phyloP scores from a whole-genome alignment of 306 rosid genomes.

The Cercis canadensis region DNA sequence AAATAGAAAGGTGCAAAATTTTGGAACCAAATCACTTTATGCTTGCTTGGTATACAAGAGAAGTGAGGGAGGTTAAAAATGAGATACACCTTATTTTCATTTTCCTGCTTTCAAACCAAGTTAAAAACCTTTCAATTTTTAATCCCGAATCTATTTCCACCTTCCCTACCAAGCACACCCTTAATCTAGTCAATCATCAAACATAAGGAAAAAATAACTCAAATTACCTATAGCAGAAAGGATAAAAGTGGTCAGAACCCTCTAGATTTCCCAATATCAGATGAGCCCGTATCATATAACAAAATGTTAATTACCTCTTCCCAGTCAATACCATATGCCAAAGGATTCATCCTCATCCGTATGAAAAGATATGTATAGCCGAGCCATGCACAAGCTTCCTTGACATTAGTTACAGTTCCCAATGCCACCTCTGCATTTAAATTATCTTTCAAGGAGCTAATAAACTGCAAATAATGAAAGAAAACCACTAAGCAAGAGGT shows the following conservation, averaged over 20 bases:
- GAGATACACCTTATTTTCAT: too few species aligned
- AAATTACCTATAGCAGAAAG: neutral
- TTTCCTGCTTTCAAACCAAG: too few species aligned
- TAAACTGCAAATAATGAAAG: constrained; percentile 66
- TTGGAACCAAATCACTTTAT: too few species aligned
- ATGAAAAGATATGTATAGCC: constrained; percentile 97
- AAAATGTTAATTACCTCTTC: constrained; percentile 72
- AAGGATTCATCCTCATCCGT: constrained; percentile 96
- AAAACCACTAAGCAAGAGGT: constrained; percentile 24
- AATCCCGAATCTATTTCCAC: too few species aligned
- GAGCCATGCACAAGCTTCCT: constrained; percentile 99
- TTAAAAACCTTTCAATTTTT: too few species aligned
- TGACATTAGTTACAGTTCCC: constrained; percentile 97
- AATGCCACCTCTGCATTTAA: constrained; percentile 96
- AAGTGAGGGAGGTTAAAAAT: too few species aligned
- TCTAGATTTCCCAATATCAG: neutral
- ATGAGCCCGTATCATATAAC: neutral
- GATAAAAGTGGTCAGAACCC: neutral
- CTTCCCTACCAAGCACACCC: too few species aligned
- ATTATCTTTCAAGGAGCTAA: constrained; percentile 95
- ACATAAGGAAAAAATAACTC: neutral
- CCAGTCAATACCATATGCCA: constrained; percentile 95
- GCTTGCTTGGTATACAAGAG: too few species aligned
- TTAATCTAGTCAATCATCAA: constrained; percentile 4
- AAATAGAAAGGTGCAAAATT: too few species aligned